Evolutionary conservation across 1,139 yeast species (phyloP).

Genomic region (Wickerhamomyces sp.): DNA sequence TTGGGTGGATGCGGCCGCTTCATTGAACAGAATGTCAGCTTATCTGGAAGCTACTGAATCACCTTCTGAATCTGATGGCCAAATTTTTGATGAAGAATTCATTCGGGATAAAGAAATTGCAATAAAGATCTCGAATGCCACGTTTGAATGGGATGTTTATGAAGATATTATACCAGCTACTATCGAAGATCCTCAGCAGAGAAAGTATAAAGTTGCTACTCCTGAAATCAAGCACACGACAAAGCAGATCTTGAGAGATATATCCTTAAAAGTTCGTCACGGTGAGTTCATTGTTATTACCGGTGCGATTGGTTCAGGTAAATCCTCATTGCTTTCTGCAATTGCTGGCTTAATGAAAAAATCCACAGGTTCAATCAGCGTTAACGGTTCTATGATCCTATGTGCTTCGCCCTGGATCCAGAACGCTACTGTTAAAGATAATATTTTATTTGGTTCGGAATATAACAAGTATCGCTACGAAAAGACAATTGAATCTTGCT

Average conservation of each 20-base stretch:
- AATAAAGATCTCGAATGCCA: constrained; percentile 44
- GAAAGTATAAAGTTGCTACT: neutral
- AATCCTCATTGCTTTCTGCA: constrained; percentile 37
- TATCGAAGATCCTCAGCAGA: neutral
- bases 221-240: constrained; percentile 31
- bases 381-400: constrained; percentile 25
- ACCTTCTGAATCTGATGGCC: too few relatives aligned
- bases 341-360: constrained; percentile 39
- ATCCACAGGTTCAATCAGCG: constrained; percentile 31
- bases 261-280: constrained; percentile 27
- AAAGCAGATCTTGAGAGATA: constrained; percentile 23
- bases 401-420: constrained; percentile 75
- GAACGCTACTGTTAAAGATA: constrained; percentile 70
- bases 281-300: constrained; percentile 37
- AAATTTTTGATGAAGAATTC: neutral
- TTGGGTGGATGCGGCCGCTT: constrained; percentile 57
- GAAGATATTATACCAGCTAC: neutral
- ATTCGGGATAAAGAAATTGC: constrained; percentile 26
- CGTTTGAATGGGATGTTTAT: constrained; percentile 61
- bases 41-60: constrained; percentile 37
- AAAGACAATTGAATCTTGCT: constrained; percentile 55
- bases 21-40: constrained; percentile 51
- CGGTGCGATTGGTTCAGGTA: constrained; percentile 39
- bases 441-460: constrained; percentile 65
- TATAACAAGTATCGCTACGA: constrained; percentile 51